phyloP scores from a whole-genome alignment of 306 rosid genomes.

The Oemleria cerasiformis region DNA sequence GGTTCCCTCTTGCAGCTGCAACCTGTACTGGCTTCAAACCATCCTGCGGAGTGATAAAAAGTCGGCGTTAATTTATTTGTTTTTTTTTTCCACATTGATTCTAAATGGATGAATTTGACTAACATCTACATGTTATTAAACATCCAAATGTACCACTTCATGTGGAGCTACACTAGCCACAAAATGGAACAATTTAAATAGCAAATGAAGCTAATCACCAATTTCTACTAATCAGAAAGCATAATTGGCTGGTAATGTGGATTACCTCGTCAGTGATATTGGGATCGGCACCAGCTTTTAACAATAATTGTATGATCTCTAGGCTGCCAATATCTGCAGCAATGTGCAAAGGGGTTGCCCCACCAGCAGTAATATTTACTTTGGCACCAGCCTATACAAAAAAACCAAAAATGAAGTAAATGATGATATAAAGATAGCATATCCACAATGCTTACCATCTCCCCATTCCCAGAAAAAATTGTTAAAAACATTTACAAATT shows the following conservation, averaged over 20 bases:
- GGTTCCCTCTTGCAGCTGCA: constrained; percentile 75
- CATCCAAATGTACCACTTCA: background rate
- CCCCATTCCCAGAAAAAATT: background rate
- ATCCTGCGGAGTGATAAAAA: constrained; percentile 53
- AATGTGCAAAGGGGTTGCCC: constrained; percentile 90
- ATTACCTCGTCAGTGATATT: constrained; percentile 67
- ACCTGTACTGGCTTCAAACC: constrained; percentile 76
- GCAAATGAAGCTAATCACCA: background rate
- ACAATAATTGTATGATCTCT: constrained; percentile 59
- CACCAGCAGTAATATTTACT: constrained; percentile 83
- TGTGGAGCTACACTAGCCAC: background rate
- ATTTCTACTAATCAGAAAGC: background rate
- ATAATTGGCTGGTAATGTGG: background rate
- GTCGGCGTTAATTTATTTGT: background rate
- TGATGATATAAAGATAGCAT: background rate
- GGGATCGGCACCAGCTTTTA: constrained; percentile 90
- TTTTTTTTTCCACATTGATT: background rate
- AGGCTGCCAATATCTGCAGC: constrained; percentile 74
- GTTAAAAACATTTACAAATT: background rate
- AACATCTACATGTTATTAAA: background rate
- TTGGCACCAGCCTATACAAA: constrained; percentile 75
- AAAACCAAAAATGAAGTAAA: constrained; percentile 26
- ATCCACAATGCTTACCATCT: background rate
- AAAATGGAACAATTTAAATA: background rate
- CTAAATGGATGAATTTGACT: background rate